These are phyloP conservation scores for Sporopachydermia lactativora DNA, from an alignment of 805 yeast genomes.

Conservation along the genomic window DNA sequence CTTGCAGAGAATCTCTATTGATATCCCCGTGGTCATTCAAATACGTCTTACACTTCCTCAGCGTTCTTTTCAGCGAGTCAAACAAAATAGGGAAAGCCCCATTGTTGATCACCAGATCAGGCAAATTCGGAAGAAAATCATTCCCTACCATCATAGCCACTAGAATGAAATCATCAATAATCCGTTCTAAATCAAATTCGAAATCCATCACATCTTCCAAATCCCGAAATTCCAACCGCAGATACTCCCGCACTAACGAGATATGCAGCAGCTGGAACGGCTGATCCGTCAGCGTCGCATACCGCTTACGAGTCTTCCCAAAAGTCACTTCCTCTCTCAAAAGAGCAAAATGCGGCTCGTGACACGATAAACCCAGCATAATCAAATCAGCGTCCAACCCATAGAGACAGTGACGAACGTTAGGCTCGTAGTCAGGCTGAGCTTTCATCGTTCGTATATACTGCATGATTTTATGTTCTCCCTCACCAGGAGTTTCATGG, in stretches of 20 bases:
- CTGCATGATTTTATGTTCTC: conserved; percentile 96
- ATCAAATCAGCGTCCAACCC: conserved; percentile 95
- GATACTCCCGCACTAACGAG: conserved; percentile 78
- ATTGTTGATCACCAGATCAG: conserved; percentile 83
- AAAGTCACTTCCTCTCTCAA: conserved; percentile 92
- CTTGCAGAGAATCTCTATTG: conserved; percentile 53
- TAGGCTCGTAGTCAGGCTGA: conserved; percentile 59
- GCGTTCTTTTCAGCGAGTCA: conserved; percentile 73
- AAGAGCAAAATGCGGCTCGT: conserved; percentile 91
- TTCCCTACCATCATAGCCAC: conserved; percentile 93
- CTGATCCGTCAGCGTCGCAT: conserved; percentile 51
- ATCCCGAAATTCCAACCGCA: conserved; percentile 72
- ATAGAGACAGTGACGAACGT: conserved; percentile 84
- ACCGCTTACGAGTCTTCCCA: conserved; percentile 21
- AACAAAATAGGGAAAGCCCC: conserved; percentile 93
- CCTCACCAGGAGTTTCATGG: conserved; percentile 97
- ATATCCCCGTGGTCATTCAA: conserved; percentile 73
- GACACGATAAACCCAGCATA: conserved; percentile 81
- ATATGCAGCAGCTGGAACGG: conserved; percentile 73
- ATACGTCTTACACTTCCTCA: conserved; percentile 67
- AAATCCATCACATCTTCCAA: conserved; percentile 38
- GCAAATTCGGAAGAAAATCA: conserved; percentile 93
- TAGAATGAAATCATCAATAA: conserved; percentile 83
- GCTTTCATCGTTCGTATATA: conserved; percentile 69
- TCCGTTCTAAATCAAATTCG: conserved; percentile 71